Evolutionary conservation across 1,139 yeast species (phyloP).

Genomic region (Geotrichum citri-aurantii): DNA sequence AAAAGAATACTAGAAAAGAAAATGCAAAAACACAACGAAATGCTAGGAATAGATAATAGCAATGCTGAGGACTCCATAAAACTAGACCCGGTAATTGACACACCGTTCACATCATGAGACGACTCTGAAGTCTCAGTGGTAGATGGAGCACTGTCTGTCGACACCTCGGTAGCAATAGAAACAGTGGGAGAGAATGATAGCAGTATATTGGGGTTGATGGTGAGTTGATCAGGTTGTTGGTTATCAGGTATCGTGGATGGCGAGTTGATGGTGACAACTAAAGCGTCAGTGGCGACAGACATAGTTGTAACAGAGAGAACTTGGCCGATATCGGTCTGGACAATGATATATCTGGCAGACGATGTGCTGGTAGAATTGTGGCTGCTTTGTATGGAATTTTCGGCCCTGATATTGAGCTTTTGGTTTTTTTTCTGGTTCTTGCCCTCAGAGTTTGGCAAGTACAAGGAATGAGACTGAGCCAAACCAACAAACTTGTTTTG

Average conservation of each 20-base stretch:
- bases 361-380: not conserved
- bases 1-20: not conserved
- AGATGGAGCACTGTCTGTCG: not conserved
- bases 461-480: slow-evolving; percentile 40
- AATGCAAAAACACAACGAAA: not conserved
- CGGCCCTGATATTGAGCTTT: not conserved
- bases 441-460: not conserved
- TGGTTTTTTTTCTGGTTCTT: not conserved
- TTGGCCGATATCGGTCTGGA: slow-evolving; percentile 4
- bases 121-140: not conserved
- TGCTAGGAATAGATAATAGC: not conserved
- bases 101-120: not conserved
- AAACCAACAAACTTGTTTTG: slow-evolving; percentile 55
- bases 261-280: slow-evolving; percentile 3
- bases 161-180: not conserved
- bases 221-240: not conserved
- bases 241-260: not conserved
- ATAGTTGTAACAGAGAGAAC: slow-evolving; percentile 9
- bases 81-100: slow-evolving; percentile 1
- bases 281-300: slow-evolving; percentile 13
- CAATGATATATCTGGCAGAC: not conserved
- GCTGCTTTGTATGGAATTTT: not conserved
- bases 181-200: slow-evolving; percentile 3
- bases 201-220: not conserved
- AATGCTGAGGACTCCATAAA: not conserved